Evolutionary conservation across 179 eudicot genomes (phyloP).

Genomic region (Pouteria campechiana): DNA sequence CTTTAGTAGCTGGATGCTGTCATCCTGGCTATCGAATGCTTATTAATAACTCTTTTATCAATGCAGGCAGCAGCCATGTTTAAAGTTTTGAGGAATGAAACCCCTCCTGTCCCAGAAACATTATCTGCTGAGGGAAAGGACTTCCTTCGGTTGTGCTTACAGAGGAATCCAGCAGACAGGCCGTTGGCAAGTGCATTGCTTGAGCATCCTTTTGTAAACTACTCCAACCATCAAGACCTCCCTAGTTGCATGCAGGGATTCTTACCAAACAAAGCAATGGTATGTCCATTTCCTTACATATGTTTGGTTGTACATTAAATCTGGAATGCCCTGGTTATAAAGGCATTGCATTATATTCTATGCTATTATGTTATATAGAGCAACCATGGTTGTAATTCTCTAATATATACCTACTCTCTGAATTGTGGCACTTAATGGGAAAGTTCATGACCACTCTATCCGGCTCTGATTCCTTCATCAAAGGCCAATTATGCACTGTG

Average conservation of each 20-base stretch:
- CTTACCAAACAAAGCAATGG: constrained; percentile 21
- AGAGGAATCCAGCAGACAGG: constrained; percentile 72
- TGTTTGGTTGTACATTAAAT: too few relatives aligned
- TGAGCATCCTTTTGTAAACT: constrained; percentile 59
- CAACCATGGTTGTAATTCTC: not conserved
- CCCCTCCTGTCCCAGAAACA: constrained; percentile 55
- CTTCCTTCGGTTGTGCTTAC: constrained; percentile 67
- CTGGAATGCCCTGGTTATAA: too few relatives aligned
- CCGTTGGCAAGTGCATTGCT: constrained; percentile 62
- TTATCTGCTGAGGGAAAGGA: constrained; percentile 87
- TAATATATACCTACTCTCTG: not conserved
- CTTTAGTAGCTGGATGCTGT: too few relatives aligned
- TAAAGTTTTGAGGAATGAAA: constrained; percentile 30
- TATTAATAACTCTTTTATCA: too few relatives aligned
- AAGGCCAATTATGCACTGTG: too few relatives aligned
- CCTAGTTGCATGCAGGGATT: constrained; percentile 15
- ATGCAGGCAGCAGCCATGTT: constrained; percentile 84
- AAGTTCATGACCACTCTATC: too few relatives aligned
- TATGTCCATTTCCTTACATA: constrained; percentile 11
- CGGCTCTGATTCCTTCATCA: too few relatives aligned
- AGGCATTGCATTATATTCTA: too few relatives aligned
- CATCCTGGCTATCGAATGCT: too few relatives aligned
- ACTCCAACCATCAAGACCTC: constrained; percentile 26
- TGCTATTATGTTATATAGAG: too few relatives aligned
- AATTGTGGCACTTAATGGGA: too few relatives aligned